Percentiles rank a stretch among this genome's conserved stretches.
Evolutionary conservation across 2,329 filamentous ascomycete genomes (phyloP).

Genomic region (Aspergillus sp.): DNA sequence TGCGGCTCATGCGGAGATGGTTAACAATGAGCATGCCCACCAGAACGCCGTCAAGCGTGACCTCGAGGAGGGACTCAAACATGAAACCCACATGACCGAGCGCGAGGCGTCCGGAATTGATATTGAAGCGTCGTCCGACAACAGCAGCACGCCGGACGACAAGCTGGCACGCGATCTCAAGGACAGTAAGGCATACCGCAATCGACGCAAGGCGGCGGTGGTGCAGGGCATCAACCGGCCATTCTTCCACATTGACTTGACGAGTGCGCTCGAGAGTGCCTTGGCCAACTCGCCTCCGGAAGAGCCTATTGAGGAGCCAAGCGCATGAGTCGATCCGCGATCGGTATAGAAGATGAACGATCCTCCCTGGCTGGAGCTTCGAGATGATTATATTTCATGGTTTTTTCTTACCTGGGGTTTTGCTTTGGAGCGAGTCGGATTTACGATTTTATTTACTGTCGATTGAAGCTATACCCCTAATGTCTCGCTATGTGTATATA

Average conservation of each 20-base stretch:
- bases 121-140: constrained; percentile 32
- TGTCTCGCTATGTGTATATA: constrained; percentile 16
- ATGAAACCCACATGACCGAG: constrained; percentile 33
- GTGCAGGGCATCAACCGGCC: constrained; percentile 87
- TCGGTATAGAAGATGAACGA: constrained; percentile 2
- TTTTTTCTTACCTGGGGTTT: not conserved
- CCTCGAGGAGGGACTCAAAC: constrained; percentile 36
- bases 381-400: constrained; percentile 2
- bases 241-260: constrained; percentile 91
- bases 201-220: constrained; percentile 55
- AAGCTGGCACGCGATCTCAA: constrained; percentile 50
- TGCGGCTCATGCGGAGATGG: constrained; percentile 66
- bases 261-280: constrained; percentile 83
- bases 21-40: constrained; percentile 58
- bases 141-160: constrained; percentile 34
- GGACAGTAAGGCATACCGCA: constrained; percentile 51
- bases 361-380: constrained; percentile 22
- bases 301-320: constrained; percentile 11
- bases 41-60: constrained; percentile 25
- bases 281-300: constrained; percentile 70
- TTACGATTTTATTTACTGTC: not conserved
- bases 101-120: constrained; percentile 35
- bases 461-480: constrained; percentile 15
- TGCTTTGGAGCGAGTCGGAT: not conserved
- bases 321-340: not conserved